phyloP scores from a whole-genome alignment of 257 asterid genomes.

The Solanum ossicruentum region DNA sequence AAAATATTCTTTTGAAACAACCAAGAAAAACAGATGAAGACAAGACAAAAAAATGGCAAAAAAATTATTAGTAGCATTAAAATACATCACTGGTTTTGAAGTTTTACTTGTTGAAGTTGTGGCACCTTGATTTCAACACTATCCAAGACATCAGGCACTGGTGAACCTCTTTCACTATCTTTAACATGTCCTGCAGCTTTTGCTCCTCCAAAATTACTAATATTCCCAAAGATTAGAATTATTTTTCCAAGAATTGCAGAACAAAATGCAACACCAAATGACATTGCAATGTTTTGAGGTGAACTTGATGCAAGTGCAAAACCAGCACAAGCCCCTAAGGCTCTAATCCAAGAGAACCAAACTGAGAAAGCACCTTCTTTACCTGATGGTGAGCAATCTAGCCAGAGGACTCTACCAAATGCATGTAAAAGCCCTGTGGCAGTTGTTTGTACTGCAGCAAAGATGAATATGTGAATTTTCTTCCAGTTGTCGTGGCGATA shows the following conservation, averaged over 20 bases:
- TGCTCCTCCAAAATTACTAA: slow-evolving; percentile 75
- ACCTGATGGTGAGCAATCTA: slow-evolving; percentile 81
- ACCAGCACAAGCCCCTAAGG: slow-evolving; percentile 58
- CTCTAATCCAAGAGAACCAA: slow-evolving; percentile 78
- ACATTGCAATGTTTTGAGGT: slow-evolving; percentile 40
- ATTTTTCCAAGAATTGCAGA: slow-evolving; percentile 43
- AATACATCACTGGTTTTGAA: neutral
- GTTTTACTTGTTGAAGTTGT: slow-evolving; percentile 11
- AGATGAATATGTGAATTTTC: slow-evolving; percentile 32
- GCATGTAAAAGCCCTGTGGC: slow-evolving; percentile 70
- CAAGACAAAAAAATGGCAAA: neutral
- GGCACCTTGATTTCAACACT: slow-evolving; percentile 17
- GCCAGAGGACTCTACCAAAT: slow-evolving; percentile 63
- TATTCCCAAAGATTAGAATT: slow-evolving; percentile 61
- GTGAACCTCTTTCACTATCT: slow-evolving; percentile 32
- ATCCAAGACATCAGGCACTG: slow-evolving; percentile 23
- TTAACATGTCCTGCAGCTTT: slow-evolving; percentile 66
- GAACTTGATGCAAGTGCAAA: slow-evolving; percentile 51
- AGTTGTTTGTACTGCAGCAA: slow-evolving; percentile 62
- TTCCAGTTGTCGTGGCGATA: slow-evolving; percentile 39
- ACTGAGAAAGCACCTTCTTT: slow-evolving; percentile 85
- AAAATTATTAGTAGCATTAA: neutral
- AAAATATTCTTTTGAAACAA: neutral
- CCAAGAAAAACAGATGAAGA: neutral
- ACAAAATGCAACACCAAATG: slow-evolving; percentile 57